These are phyloP conservation scores for Monosporascus sp. DNA, from an alignment of 2,329 filamentous ascomycete species.

Conservation along the genomic window DNA sequence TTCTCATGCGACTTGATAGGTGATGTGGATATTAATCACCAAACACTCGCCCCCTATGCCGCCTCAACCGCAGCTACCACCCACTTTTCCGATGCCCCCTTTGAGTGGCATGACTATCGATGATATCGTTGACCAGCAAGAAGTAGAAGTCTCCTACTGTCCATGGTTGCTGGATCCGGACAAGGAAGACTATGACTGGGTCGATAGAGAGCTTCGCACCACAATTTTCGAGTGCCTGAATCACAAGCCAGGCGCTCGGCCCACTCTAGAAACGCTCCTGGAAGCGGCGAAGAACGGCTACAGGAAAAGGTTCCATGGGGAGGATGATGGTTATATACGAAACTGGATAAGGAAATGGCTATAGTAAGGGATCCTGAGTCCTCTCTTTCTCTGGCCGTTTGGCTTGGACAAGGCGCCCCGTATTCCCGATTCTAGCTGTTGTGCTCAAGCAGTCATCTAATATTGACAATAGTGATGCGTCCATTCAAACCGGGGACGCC, in stretches of 20 bases:
- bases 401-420: too few relatives aligned
- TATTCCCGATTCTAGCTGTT: too few relatives aligned
- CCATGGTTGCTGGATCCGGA: slow-evolving; percentile 9
- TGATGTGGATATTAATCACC: slow-evolving; percentile 23
- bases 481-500: background rate
- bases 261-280: slow-evolving; percentile 11
- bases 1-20: slow-evolving; percentile 4
- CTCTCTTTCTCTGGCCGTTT: too few relatives aligned
- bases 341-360: slow-evolving; percentile 13
- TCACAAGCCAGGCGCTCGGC: slow-evolving; percentile 15
- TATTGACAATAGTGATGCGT: background rate
- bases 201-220: slow-evolving; percentile 12
- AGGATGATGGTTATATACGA: slow-evolving; percentile 10
- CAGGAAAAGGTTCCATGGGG: slow-evolving; percentile 1
- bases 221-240: slow-evolving; percentile 19
- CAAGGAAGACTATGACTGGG: slow-evolving; percentile 4
- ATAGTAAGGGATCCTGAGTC: slow-evolving; percentile 1
- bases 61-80: slow-evolving; percentile 14
- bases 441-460: background rate
- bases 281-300: slow-evolving; percentile 5
- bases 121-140: background rate
- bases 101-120: background rate
- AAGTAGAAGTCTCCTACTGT: slow-evolving; percentile 17
- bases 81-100: background rate
- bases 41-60: slow-evolving; percentile 7